A percentile compares a stretch with the other conserved stretches of the same genome.
phyloP scores from a whole-genome alignment of 495 filamentous ascomycete species.

The Cetradonia linearis region DNA sequence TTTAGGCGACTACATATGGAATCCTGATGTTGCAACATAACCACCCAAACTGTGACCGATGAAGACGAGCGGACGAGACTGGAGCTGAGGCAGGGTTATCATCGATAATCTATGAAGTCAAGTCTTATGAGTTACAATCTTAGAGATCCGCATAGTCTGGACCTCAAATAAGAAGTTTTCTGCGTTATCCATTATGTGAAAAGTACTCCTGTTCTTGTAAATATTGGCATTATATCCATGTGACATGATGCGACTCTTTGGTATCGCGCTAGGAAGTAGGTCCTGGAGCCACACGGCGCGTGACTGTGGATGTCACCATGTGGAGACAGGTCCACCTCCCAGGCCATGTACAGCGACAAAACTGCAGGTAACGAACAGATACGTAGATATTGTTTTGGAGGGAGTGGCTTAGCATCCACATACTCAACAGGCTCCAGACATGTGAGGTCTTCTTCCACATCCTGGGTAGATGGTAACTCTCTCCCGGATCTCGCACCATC shows the following conservation, averaged over 20 bases:
- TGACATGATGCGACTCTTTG: slow-evolving; percentile 4
- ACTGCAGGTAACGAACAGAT: neutral
- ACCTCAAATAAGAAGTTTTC: neutral
- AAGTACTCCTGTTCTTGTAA: neutral
- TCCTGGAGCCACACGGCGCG: neutral
- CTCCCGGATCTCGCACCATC: neutral
- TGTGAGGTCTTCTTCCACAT: neutral
- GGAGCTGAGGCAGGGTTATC: neutral
- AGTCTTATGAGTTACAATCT: neutral
- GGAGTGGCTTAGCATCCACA: neutral
- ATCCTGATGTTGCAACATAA: no score
- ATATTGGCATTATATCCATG: slow-evolving; percentile 8
- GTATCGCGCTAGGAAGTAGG: neutral
- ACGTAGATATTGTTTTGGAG: neutral
- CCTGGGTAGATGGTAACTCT: neutral
- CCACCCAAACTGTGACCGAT: slow-evolving; percentile 3
- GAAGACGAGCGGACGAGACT: neutral
- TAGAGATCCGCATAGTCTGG: neutral
- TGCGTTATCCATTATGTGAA: neutral
- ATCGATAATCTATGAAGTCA: neutral
- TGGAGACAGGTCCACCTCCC: neutral
- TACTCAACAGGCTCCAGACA: slow-evolving; percentile 2
- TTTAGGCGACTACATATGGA: no score
- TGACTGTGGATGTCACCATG: slow-evolving; percentile 7
- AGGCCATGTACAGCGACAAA: slow-evolving; percentile 4